phyloP scores from a whole-genome alignment of 768 basidiomycete genomes.

The Amanita fuliginea region DNA sequence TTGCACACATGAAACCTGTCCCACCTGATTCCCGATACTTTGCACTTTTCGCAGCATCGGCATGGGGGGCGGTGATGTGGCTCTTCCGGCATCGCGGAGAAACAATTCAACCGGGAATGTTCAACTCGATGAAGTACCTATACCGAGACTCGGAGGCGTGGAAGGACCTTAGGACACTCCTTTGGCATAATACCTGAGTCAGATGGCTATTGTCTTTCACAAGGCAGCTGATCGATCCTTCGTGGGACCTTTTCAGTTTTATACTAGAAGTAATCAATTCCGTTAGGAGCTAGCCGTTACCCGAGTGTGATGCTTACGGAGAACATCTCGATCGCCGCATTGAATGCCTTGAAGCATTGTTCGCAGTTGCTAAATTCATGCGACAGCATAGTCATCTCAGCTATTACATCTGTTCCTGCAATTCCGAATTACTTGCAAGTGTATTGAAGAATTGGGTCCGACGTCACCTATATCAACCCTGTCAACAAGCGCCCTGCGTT shows the following conservation, averaged over 20 bases:
- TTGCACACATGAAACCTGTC: slow-evolving; percentile 46
- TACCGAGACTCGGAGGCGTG: slow-evolving; percentile 90
- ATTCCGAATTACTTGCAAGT: not conserved
- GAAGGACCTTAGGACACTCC: slow-evolving; percentile 68
- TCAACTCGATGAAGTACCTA: slow-evolving; percentile 90
- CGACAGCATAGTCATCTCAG: slow-evolving; percentile 48
- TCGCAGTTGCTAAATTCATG: slow-evolving; percentile 37
- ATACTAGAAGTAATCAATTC: slow-evolving; percentile 30
- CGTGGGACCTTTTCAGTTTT: slow-evolving; percentile 48
- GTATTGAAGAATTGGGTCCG: not conserved
- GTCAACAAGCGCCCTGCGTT: slow-evolving; percentile 30
- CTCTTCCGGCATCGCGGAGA: slow-evolving; percentile 80
- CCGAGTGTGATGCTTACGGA: slow-evolving; percentile 27
- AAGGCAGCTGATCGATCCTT: slow-evolving; percentile 36
- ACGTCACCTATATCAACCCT: slow-evolving; percentile 43
- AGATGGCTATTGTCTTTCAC: slow-evolving; percentile 9
- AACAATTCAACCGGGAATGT: slow-evolving; percentile 95
- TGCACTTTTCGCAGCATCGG: slow-evolving; percentile 74
- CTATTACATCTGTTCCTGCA: slow-evolving; percentile 54
- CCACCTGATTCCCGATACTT: slow-evolving; percentile 84
- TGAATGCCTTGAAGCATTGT: slow-evolving; percentile 47
- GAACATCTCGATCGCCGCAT: slow-evolving; percentile 60
- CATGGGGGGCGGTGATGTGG: slow-evolving; percentile 98
- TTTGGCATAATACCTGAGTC: slow-evolving; percentile 81
- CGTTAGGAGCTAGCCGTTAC: slow-evolving; percentile 9